Evolutionary conservation across 345 rosid genomes (phyloP).

Genomic region (rapeseed (Brassica napus)): DNA sequence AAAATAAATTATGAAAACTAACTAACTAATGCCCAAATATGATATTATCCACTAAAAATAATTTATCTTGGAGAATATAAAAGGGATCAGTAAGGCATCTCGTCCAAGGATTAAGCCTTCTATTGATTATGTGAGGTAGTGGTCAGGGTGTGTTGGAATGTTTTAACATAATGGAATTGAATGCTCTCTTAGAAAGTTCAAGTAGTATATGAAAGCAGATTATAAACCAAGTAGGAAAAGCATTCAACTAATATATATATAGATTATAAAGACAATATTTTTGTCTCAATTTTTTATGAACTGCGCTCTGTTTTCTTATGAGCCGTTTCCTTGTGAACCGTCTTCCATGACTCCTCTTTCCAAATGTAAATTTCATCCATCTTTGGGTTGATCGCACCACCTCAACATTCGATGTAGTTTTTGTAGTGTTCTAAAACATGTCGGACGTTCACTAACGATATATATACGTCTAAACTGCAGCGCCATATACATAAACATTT

Average conservation of each 20-base stretch:
- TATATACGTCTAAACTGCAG: too few species aligned
- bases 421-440: too few species aligned
- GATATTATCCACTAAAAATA: neutral
- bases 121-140: neutral
- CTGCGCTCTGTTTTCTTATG: neutral
- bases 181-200: neutral
- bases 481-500: too few species aligned
- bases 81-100: neutral
- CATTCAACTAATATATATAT: neutral
- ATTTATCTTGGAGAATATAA: neutral
- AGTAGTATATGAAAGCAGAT: neutral
- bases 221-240: neutral
- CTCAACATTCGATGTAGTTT: neutral
- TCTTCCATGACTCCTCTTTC: neutral
- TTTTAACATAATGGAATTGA: neutral
- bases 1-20: neutral
- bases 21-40: neutral
- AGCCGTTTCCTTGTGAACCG: neutral
- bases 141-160: neutral
- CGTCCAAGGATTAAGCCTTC: neutral
- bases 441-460: too few species aligned
- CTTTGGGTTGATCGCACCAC: neutral
- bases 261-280: neutral
- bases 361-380: neutral
- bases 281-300: neutral